Conservation (phyloP, 257 asterid genomes). For the Ballota nigra region DNA sequence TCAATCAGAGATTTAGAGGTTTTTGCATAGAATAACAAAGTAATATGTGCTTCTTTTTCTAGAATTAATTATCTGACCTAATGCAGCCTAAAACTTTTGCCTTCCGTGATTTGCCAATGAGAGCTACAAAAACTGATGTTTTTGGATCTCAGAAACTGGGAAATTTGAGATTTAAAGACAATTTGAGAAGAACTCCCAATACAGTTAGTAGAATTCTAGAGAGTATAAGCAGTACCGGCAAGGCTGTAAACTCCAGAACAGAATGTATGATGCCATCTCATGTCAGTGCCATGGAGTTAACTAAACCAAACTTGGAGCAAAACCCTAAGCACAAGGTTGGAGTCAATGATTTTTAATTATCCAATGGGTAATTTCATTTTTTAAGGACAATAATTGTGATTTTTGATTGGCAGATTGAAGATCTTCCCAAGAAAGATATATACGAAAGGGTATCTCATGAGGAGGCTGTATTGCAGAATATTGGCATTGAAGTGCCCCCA, state of each 20-base stretch:
- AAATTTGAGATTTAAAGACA: conserved; percentile 34
- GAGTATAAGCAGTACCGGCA: conserved; percentile 28
- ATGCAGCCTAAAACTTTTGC: conserved; percentile 76
- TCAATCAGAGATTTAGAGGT: too few species aligned
- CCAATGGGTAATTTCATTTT: conserved; percentile 21
- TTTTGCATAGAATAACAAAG: conserved; percentile 10
- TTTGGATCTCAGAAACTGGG: conserved; percentile 40
- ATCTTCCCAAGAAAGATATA: conserved; percentile 27
- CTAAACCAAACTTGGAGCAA: conserved; percentile 30
- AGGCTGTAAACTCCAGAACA: conserved; percentile 31
- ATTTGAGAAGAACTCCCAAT: conserved; percentile 28
- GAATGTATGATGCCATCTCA: conserved; percentile 33
- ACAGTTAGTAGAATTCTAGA: conserved; percentile 20
- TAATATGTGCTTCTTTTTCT: conserved; percentile 15
- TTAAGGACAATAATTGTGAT: conserved; percentile 11
- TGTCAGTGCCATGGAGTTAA: conserved; percentile 27
- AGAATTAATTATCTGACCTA: conserved; percentile 27
- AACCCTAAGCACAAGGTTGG: conserved; percentile 32
- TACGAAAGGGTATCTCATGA: conserved; percentile 18
- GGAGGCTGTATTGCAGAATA: conserved; percentile 39
- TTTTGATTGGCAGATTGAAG: conserved; percentile 26
- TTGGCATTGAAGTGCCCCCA: conserved; percentile 33
- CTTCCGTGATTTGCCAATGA: conserved; percentile 30
- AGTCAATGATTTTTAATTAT: conserved; percentile 19
- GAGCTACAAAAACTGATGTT: conserved; percentile 34